A percentile compares a stretch with the other conserved stretches of the same genome.
Evolutionary conservation across 1,139 yeast genomes (phyloP).

Genomic region (Pichia sp.): DNA sequence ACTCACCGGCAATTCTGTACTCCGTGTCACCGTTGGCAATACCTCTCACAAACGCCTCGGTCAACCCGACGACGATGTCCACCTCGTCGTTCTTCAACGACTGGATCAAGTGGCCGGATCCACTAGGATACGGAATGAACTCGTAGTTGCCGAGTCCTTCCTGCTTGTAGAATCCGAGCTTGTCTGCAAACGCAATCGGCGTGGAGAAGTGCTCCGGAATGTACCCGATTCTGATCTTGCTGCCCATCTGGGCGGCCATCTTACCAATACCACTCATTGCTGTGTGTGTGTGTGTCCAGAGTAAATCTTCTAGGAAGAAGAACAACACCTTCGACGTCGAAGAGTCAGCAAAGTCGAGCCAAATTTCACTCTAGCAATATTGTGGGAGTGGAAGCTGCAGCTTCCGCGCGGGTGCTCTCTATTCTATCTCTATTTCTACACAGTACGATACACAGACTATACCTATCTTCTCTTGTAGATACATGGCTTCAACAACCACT

Average conservation of each 20-base stretch:
- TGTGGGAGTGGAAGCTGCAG: no score
- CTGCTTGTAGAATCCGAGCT: constrained; percentile 53
- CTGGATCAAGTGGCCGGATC: constrained; percentile 87
- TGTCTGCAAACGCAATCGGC: constrained; percentile 72
- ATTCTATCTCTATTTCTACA: no score
- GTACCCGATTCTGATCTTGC: constrained; percentile 61
- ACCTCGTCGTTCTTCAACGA: constrained; percentile 62
- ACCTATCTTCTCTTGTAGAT: constrained; percentile 85
- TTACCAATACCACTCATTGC: neutral
- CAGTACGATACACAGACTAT: no score
- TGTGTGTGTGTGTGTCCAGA: no score
- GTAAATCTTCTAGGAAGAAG: no score
- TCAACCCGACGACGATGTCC: constrained; percentile 81
- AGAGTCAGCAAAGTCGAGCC: no score
- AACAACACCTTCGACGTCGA: no score
- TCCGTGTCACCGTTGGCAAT: constrained; percentile 54
- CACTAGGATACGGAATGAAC: constrained; percentile 76
- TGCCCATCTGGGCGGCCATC: constrained; percentile 7
- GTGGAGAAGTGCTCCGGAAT: constrained; percentile 93
- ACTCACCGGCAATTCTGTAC: constrained; percentile 74
- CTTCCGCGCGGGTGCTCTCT: no score
- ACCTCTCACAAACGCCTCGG: constrained; percentile 89
- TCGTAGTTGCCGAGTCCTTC: constrained; percentile 49
- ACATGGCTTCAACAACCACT: constrained; percentile 93
- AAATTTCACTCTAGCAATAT: no score